Evolutionary conservation across 805 yeast genomes (phyloP), one percentile per base, ranked within the genome.

Genomic region (Barnettozyma salicaria): DNA sequence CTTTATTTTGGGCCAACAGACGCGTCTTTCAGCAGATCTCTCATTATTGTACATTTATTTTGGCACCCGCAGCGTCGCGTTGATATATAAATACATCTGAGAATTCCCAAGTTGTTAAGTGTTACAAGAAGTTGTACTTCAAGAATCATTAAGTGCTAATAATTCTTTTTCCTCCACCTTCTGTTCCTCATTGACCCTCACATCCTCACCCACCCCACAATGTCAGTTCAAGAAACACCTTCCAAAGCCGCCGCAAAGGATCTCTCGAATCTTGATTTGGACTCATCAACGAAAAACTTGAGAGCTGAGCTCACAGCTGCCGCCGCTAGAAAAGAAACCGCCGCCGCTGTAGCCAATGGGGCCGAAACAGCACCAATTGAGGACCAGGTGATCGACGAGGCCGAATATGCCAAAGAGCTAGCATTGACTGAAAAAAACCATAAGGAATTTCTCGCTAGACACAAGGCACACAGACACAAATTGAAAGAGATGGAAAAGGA

Each of bases 401-500:
- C 16, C 17, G 29, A 28, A 28, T 42, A 30, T 26, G 17, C 24
- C 18, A 25, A 35, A 9, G 37, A 35, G 13, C 36, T 12, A 37
- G 39, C 29, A 39, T 47, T 19, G 48, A 49, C 47, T 28, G 44
- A 53, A 24, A 57, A 59, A 37, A 62, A 56, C 23, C 92, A 83
- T 61, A 50, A 64, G 42, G 60, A 64, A 32, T 83, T 82, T 62
- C 67, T 82, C 55, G 59, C 60, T 25, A 63, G 68, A 44, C 90
- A 82, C 64, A 72, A 67, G 49, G 76, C 72, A 21, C 88, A 83
- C 60, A 80, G 94, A 67, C 84, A 78, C 53, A 44, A 71, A 45
- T 68, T 90, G 56, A 80, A 80, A 67, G 85, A 68, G 44, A 52
- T 75, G 53, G 96, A 90, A 69, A 75, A 76, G 62, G 83, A 84